Evolutionary conservation across 441 rosid genomes (phyloP).

Genomic region (Arabidopsis lyrata): DNA sequence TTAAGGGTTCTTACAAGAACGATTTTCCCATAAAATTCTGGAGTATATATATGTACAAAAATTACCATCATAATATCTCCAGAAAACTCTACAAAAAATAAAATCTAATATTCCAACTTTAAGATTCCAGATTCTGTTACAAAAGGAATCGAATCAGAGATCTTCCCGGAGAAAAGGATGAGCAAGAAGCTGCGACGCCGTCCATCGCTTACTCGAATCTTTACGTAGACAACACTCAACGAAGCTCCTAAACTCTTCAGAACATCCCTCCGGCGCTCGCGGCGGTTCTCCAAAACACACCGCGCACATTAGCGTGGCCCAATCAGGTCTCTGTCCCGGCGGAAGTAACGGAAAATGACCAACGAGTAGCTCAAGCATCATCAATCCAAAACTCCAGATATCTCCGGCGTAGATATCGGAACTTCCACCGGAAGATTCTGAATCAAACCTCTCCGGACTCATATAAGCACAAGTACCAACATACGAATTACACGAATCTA

Average conservation of each 20-base stretch:
- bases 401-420: constrained; percentile 84
- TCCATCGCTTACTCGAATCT: constrained; percentile 78
- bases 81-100: constrained; percentile 19
- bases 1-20: background rate
- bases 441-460: constrained; percentile 95
- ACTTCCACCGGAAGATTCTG: constrained; percentile 68
- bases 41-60: constrained; percentile 35
- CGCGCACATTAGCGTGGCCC: constrained; percentile 96
- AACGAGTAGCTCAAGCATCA: constrained; percentile 73
- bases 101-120: background rate
- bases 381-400: constrained; percentile 91
- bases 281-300: constrained; percentile 95
- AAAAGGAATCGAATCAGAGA: constrained; percentile 31
- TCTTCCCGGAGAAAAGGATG: constrained; percentile 73
- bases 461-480: constrained; percentile 97
- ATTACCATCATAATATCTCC: constrained; percentile 12
- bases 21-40: constrained; percentile 1
- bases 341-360: constrained; percentile 81
- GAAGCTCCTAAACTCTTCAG: constrained; percentile 75
- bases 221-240: constrained; percentile 79
- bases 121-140: background rate
- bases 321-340: constrained; percentile 87
- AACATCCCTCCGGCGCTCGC: constrained; percentile 58
- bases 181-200: constrained; percentile 64
- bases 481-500: constrained; percentile 83